Percentiles rank a stretch among this genome's conserved stretches.
Evolutionary conservation across 2,329 filamentous ascomycete species (phyloP).

Genomic region (Aureobasidium mangrovei): DNA sequence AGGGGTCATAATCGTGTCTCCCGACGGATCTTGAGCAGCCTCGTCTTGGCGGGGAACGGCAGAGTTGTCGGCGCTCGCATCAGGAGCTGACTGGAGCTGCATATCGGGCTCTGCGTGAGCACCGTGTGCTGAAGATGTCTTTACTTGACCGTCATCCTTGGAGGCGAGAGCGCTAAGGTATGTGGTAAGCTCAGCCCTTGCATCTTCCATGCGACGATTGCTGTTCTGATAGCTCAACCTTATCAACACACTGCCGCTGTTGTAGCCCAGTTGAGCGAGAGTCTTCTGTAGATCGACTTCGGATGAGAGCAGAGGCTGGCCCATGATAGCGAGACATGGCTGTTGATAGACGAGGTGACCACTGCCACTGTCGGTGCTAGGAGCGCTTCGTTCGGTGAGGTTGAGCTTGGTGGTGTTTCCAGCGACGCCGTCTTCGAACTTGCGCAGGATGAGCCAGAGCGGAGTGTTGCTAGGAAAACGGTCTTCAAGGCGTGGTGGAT

Average conservation of each 20-base stretch:
- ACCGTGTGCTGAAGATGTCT: conserved; percentile 22
- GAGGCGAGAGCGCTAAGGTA: conserved; percentile 37
- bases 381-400: conserved; percentile 74
- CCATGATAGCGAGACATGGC: conserved; percentile 76
- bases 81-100: conserved; percentile 18
- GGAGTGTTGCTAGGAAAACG: conserved; percentile 85
- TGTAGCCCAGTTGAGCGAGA: conserved; percentile 76
- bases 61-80: conserved; percentile 20
- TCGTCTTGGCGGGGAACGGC: conserved; percentile 18
- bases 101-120: conserved; percentile 20
- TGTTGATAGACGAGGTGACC: conserved; percentile 83
- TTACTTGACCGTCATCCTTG: conserved; percentile 30
- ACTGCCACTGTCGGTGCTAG: conserved; percentile 48
- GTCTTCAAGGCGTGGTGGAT: conserved; percentile 59
- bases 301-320: conserved; percentile 58
- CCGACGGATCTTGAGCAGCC: conserved; percentile 21
- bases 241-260: conserved; percentile 71
- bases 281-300: conserved; percentile 85
- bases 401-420: conserved; percentile 50
- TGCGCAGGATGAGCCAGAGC: conserved; percentile 80
- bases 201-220: conserved; percentile 70
- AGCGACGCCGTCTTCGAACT: conserved; percentile 73
- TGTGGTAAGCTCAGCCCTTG: conserved; percentile 69
- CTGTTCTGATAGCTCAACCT: conserved; percentile 69
- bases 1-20: conserved; percentile 20